Evolutionary conservation across 495 filamentous ascomycete species (phyloP).

Genomic region (Aspergillus kassunensis): DNA sequence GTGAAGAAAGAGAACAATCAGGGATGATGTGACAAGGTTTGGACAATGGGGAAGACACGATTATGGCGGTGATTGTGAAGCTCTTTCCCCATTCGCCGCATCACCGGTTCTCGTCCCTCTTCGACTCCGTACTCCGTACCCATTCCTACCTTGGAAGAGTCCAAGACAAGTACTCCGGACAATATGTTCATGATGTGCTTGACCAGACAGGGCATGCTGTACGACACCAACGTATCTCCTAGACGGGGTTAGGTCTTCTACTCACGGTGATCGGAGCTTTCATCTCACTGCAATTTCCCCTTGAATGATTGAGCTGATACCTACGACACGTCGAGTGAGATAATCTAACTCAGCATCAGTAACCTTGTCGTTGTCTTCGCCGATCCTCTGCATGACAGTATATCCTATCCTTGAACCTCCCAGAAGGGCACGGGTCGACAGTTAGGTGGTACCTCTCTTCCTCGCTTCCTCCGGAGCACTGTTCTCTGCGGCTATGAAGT

Average conservation of each 20-base stretch:
- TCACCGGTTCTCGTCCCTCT: no score
- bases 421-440: not conserved
- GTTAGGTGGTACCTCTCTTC: not conserved
- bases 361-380: not conserved
- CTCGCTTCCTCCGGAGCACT: not conserved
- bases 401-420: not conserved
- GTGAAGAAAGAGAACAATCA: not conserved
- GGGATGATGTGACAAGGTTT: not conserved
- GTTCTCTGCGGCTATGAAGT: not conserved
- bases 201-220: slow-evolving; percentile 15
- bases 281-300: no score
- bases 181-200: slow-evolving; percentile 10
- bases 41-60: not conserved
- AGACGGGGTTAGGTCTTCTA: not conserved
- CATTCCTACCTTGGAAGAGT: no score
- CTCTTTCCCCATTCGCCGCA: not conserved
- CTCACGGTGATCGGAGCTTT: not conserved
- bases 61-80: slow-evolving; percentile 1
- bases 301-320: no score
- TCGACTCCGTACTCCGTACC: no score
- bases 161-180: no score
- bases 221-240: slow-evolving; percentile 5
- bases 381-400: slow-evolving; percentile 4
- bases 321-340: slow-evolving; percentile 10
- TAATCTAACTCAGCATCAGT: not conserved